A percentile compares a stretch with the other conserved stretches of the same genome.
Evolutionary conservation across 2,329 filamentous ascomycete genomes (phyloP).

Genomic region (Botrytis pseudocinerea): DNA sequence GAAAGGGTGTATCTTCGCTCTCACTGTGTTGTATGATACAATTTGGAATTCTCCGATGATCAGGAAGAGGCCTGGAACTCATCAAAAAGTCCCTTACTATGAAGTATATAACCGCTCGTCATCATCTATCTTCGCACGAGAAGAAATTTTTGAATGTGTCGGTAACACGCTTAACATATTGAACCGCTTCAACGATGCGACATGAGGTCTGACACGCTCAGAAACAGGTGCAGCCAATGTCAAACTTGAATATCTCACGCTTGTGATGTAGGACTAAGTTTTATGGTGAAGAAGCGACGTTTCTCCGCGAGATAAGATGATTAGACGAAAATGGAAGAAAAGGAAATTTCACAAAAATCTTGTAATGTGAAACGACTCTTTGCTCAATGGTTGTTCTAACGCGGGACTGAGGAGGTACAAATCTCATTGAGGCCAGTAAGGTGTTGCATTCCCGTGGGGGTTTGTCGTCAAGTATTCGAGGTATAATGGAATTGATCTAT

Average conservation of each 20-base stretch:
- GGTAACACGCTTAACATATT: not conserved
- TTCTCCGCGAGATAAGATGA: not conserved
- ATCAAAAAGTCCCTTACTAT: not conserved
- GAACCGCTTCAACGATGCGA: not conserved
- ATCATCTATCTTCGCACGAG: not conserved
- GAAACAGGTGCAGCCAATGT: not conserved
- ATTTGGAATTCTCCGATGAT: not conserved
- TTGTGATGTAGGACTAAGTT: not conserved
- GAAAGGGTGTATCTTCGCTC: not conserved
- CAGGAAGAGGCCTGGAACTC: not conserved
- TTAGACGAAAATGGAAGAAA: not conserved
- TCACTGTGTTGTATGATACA: not conserved
- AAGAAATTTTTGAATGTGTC: not conserved
- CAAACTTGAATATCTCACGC: not conserved
- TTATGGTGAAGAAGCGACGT: not conserved
- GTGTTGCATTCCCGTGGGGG: not conserved
- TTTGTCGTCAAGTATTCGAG: slow-evolving; percentile 11
- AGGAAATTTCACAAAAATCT: not conserved
- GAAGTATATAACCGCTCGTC: not conserved
- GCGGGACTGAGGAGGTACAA: not conserved
- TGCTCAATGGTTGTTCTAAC: not conserved
- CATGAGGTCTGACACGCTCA: not conserved
- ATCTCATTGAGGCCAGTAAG: not conserved
- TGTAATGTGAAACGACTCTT: not conserved
- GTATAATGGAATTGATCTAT: slow-evolving; percentile 28